A percentile compares a stretch with the other conserved stretches of the same genome.
These are phyloP conservation scores for Nicotiana tomentosiformis DNA, from an alignment of 257 asterid species.

Conservation along the genomic window DNA sequence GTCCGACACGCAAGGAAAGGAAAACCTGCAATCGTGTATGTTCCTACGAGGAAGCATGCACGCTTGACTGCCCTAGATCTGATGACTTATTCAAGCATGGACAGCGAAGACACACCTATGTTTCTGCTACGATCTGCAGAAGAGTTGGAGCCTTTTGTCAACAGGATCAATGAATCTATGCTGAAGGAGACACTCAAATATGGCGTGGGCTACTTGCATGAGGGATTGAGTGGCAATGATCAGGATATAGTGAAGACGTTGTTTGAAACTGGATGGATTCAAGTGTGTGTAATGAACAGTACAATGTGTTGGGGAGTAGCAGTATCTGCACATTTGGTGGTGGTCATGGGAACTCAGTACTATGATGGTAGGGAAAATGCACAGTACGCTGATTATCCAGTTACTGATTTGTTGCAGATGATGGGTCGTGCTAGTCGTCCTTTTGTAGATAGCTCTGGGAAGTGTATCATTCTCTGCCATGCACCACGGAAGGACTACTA, in stretches of 20 bases:
- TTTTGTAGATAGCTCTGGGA: conserved; percentile 33
- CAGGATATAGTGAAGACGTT: conserved; percentile 35
- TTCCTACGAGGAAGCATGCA: conserved; percentile 42
- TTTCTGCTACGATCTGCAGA: conserved; percentile 25
- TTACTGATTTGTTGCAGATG: conserved; percentile 41
- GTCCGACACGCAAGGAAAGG: conserved; percentile 34
- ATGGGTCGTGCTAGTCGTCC: conserved; percentile 49
- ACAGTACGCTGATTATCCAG: conserved; percentile 33
- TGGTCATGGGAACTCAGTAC: conserved; percentile 43
- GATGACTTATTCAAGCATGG: conserved; percentile 32
- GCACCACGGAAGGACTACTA: conserved; percentile 40
- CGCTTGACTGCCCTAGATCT: conserved; percentile 42
- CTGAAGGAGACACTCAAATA: conserved; percentile 24
- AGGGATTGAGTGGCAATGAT: conserved; percentile 32
- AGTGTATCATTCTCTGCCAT: conserved; percentile 41
- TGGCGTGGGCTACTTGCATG: conserved; percentile 44
- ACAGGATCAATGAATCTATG: conserved; percentile 30
- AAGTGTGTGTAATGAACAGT: conserved; percentile 40
- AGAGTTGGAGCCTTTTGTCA: conserved; percentile 30
- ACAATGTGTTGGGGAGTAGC: conserved; percentile 43
- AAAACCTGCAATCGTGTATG: conserved; percentile 39
- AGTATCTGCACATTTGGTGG: conserved; percentile 35
- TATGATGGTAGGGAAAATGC: conserved; percentile 38
- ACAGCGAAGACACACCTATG: conserved; percentile 19
- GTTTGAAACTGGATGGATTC: conserved; percentile 41